A percentile compares a stretch with the other conserved stretches of the same genome.
phyloP scores from a whole-genome alignment of 2,329 filamentous ascomycete species.

The Ophiostoma angusticollis region DNA sequence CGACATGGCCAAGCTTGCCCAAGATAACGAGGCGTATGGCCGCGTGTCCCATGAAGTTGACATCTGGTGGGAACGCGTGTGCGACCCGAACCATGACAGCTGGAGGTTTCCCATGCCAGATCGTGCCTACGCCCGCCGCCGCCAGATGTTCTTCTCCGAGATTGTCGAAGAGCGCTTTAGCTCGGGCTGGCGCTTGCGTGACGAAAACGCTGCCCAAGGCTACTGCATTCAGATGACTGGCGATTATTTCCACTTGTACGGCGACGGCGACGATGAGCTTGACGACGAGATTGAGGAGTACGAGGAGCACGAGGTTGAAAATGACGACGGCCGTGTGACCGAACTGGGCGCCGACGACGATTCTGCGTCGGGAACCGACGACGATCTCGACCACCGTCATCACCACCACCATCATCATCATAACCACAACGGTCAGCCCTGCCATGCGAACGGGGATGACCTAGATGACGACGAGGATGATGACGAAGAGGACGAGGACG shows the following conservation, averaged over 20 bases:
- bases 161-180: conserved; percentile 46
- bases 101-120: conserved; percentile 48
- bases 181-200: conserved; percentile 27
- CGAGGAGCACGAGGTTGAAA: conserved; percentile 19
- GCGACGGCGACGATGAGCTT: conserved; percentile 22
- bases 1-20: conserved; percentile 43
- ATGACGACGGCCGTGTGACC: neutral
- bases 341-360: neutral
- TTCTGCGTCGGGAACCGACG: no score
- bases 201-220: conserved; percentile 23
- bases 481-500: conserved; percentile 9
- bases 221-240: conserved; percentile 6
- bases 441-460: conserved; percentile 24
- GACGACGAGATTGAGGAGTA: conserved; percentile 18
- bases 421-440: conserved; percentile 24
- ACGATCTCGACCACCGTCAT: conserved; percentile 11
- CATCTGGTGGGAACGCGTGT: conserved; percentile 49
- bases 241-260: conserved; percentile 27
- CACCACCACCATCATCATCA: conserved; percentile 13
- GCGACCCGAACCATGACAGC: conserved; percentile 46
- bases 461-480: conserved; percentile 21
- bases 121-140: conserved; percentile 44
- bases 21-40: conserved; percentile 45
- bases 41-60: conserved; percentile 53
- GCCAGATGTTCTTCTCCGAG: conserved; percentile 45